Base-by-base conservation (phyloP, 2,329 filamentous ascomycete genomes). In the Pseudogymnoascus verrucosus region DNA sequence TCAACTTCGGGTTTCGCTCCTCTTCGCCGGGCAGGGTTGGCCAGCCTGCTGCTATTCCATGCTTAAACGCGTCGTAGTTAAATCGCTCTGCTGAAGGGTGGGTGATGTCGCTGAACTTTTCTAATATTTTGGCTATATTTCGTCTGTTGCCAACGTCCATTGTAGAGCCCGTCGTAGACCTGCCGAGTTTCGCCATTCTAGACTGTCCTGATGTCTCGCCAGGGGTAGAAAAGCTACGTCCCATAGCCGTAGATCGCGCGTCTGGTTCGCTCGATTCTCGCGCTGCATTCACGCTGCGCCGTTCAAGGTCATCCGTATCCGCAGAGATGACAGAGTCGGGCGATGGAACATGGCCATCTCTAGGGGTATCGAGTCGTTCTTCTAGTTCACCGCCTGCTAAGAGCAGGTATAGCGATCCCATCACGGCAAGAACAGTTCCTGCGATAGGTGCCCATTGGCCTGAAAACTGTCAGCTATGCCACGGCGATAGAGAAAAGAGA, bases 381-480 rank as follows among this genome's bases (percentile, higher is more conserved):
- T 64, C n/a, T 19, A 26, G 16, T 34, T 26, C 10, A 67, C 65
- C 21, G 62, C 37, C 47, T 40, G 67, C 64, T 2, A 84, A 68
- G 4, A 82, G 72, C 8, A 87, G 69, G 62, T 85, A 86, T 0
- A 88, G 68, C 0, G 86, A 88, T 0, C 85, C 84, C 0, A 86
- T 61, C 1, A 81, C 77, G 2, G 84, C 85, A 12, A 89, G 74
- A 0, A 73, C 78, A 1, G 85, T 85, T 47, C 82, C 85, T 21
- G 82, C 81, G 7, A 87, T 80, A 0, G 84, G 83, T 12, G 79
- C 79, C 84, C 84, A 87, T 74, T 87, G 83, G 37, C 82, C 80
- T 82, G 62, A 2, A 36, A 42, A 57, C 77, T 78, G 61, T 40
- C 16, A 64, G 61, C 60, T 61, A 23, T 42, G 19, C 39, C 21